Evolutionary conservation across 306 rosid species (phyloP).

Genomic region (Dalbergia cochinchinensis): DNA sequence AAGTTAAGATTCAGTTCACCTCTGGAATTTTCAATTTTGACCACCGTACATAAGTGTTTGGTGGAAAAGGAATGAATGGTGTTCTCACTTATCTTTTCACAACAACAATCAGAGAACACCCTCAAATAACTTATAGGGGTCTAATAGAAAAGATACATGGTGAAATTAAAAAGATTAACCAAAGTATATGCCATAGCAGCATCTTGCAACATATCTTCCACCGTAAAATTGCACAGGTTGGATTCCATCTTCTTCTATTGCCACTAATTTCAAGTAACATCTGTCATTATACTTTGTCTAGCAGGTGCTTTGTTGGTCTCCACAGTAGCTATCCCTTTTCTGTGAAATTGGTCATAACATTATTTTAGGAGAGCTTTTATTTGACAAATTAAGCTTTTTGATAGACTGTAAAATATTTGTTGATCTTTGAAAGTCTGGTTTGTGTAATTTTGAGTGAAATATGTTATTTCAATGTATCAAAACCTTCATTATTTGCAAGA

Average conservation of each 20-base stretch:
- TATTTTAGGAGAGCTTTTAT: not conserved
- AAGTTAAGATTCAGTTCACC: too few species aligned
- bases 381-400: too few species aligned
- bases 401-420: too few species aligned
- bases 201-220: constrained; percentile 52
- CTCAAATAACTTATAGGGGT: constrained; percentile 53
- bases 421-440: too few species aligned
- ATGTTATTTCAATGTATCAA: too few species aligned
- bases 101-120: constrained; percentile 35
- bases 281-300: not conserved
- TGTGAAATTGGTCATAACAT: not conserved
- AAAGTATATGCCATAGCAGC: constrained; percentile 44
- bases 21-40: constrained; percentile 5
- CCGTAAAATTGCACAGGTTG: constrained; percentile 63
- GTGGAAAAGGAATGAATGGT: constrained; percentile 69
- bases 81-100: constrained; percentile 71
- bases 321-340: too few species aligned
- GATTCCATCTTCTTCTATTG: not conserved
- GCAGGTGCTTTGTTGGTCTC: not conserved
- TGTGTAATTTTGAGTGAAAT: too few species aligned
- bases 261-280: not conserved
- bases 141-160: constrained; percentile 52
- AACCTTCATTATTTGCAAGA: too few species aligned
- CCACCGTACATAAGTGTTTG: constrained; percentile 54
- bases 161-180: constrained; percentile 37